phyloP scores from a whole-genome alignment of 306 rosid species.

The Cajanus cajan region DNA sequence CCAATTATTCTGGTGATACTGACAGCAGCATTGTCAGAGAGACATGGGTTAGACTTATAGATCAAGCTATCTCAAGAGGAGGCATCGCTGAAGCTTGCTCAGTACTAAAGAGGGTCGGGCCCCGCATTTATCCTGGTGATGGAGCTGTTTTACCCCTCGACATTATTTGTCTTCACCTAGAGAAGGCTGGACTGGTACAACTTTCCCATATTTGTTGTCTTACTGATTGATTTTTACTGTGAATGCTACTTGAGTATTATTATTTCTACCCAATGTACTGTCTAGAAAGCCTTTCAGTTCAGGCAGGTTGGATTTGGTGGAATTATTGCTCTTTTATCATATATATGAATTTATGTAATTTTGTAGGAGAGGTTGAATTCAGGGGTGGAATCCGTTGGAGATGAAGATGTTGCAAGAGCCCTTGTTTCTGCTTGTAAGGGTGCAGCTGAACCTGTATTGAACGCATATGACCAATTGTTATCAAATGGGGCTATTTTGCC shows the following conservation, averaged over 20 bases:
- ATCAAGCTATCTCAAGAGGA: constrained; percentile 89
- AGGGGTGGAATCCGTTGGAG: constrained; percentile 83
- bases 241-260: constrained; percentile 7
- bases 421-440: constrained; percentile 93
- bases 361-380: constrained; percentile 78
- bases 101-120: constrained; percentile 88
- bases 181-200: constrained; percentile 89
- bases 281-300: neutral
- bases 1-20: constrained; percentile 85
- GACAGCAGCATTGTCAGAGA: constrained; percentile 83
- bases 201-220: constrained; percentile 5
- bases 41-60: constrained; percentile 91
- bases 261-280: neutral
- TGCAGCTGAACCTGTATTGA: constrained; percentile 91
- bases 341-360: constrained; percentile 11
- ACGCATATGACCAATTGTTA: constrained; percentile 81
- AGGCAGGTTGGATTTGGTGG: neutral
- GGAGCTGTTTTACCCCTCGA: constrained; percentile 83
- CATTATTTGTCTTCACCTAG: constrained; percentile 88
- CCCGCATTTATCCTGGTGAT: constrained; percentile 90
- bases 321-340: neutral
- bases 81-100: constrained; percentile 97
- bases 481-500: constrained; percentile 86
- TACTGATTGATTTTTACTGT: neutral
- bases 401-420: constrained; percentile 92